Evolutionary conservation across 495 filamentous ascomycete genomes (phyloP).

Genomic region (Lineolata rhizophorae): DNA sequence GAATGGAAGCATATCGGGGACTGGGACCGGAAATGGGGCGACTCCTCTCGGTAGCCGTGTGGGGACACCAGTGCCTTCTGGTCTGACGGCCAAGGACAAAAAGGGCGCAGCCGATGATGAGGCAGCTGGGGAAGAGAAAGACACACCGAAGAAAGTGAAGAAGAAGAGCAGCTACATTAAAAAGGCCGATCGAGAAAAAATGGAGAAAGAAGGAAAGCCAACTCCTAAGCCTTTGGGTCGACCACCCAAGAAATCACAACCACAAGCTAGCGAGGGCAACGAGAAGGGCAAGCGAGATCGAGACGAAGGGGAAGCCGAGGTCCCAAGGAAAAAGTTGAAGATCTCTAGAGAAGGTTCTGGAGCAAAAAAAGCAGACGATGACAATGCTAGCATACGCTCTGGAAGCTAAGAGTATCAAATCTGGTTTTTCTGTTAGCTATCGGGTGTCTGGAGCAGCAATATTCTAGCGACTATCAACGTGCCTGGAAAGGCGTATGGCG

Average conservation of each 20-base stretch:
- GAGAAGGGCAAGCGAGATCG: constrained; percentile 4
- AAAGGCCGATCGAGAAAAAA: constrained; percentile 10
- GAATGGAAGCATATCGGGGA: constrained; percentile 20
- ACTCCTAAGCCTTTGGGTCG: not conserved
- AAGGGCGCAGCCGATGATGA: constrained; percentile 18
- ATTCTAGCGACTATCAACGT: no score
- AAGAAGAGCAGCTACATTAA: constrained; percentile 14
- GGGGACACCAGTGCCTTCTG: constrained; percentile 33
- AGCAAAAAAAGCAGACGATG: no score
- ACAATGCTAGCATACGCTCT: no score
- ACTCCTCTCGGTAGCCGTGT: constrained; percentile 36
- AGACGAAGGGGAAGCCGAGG: constrained; percentile 4
- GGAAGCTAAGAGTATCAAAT: no score
- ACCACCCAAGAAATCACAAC: not conserved
- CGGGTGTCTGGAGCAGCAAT: no score
- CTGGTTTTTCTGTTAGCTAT: no score
- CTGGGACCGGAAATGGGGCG: no score
- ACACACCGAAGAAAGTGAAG: constrained; percentile 29
- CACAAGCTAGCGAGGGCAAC: not conserved
- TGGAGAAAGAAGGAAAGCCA: constrained; percentile 5
- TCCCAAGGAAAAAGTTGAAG: no score
- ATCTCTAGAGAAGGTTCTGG: no score
- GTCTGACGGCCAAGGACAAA: constrained; percentile 27
- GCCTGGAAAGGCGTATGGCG: no score
- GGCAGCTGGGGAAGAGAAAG: constrained; percentile 25